Conservation (phyloP, 2,329 filamentous ascomycete species). For the Sporothrix globosa region DNA sequence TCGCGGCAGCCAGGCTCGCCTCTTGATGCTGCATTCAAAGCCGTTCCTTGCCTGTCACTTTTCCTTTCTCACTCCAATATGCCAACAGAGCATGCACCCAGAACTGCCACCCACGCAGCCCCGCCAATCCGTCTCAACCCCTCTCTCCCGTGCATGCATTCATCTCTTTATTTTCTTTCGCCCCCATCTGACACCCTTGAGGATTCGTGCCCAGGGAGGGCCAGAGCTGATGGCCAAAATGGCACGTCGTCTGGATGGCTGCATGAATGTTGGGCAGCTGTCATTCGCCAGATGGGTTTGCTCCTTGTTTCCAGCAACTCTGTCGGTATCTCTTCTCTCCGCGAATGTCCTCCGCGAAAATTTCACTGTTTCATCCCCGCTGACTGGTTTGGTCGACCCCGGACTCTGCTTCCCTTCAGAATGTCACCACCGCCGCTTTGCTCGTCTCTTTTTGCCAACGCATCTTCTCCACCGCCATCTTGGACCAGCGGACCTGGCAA, state of each 20-base stretch:
- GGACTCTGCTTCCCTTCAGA: conserved; percentile 14
- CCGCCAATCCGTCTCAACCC: conserved; percentile 8
- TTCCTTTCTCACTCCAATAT: not conserved
- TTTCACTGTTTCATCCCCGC: not conserved
- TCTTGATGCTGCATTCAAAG: conserved; percentile 8
- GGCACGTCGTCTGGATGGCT: conserved; percentile 23
- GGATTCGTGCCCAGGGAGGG: not conserved
- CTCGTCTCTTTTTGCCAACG: conserved; percentile 1
- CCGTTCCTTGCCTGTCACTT: not conserved
- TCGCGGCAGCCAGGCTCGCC: not conserved
- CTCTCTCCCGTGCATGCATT: not conserved
- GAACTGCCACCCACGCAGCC: conserved; percentile 3
- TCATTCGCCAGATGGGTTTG: conserved; percentile 9
- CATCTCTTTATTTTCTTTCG: not conserved
- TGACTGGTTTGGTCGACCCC: not conserved
- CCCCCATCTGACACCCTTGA: conserved; percentile 5
- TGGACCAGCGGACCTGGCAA: not conserved
- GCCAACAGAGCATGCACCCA: not conserved
- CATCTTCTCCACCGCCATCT: not conserved
- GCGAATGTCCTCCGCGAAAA: not conserved
- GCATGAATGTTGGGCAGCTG: conserved; percentile 21
- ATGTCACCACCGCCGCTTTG: not conserved
- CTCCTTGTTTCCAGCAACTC: not conserved
- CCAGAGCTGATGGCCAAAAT: conserved; percentile 5
- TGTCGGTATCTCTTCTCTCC: not conserved